Conservation (phyloP, 495 filamentous ascomycete species). For the Aspergillus hancockii region DNA sequence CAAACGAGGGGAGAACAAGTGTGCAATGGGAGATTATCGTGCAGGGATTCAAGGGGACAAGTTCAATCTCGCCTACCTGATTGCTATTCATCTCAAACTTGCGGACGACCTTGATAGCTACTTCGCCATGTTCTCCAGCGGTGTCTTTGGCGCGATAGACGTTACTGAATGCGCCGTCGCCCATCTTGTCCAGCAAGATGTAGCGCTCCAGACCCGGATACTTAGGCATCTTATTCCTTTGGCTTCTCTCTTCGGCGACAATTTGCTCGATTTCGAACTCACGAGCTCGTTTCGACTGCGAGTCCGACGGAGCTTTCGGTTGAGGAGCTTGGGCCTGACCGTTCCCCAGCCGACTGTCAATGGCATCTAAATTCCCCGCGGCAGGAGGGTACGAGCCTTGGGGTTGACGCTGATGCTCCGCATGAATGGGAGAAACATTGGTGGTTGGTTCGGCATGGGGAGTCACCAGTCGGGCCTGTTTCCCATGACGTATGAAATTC, state of each 20-base stretch:
- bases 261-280: slow-evolving; percentile 71
- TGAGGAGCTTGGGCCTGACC: slow-evolving; percentile 57
- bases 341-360: slow-evolving; percentile 51
- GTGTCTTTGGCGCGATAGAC: slow-evolving; percentile 87
- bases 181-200: slow-evolving; percentile 95
- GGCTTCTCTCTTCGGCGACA: slow-evolving; percentile 86
- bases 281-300: slow-evolving; percentile 46
- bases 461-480: slow-evolving; percentile 79
- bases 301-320: slow-evolving; percentile 55
- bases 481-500: slow-evolving; percentile 98
- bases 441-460: slow-evolving; percentile 67
- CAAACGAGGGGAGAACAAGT: slow-evolving; percentile 19
- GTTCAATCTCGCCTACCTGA: slow-evolving; percentile 67
- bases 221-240: slow-evolving; percentile 78
- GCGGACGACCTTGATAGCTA: slow-evolving; percentile 96
- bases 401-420: slow-evolving; percentile 60
- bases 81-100: slow-evolving; percentile 98
- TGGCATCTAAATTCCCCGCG: slow-evolving; percentile 58
- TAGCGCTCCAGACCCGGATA: slow-evolving; percentile 93
- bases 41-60: slow-evolving; percentile 21
- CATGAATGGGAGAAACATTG: slow-evolving; percentile 66
- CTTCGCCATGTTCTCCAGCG: slow-evolving; percentile 68
- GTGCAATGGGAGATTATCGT: slow-evolving; percentile 19
- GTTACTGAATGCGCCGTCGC: slow-evolving; percentile 98
- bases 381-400: slow-evolving; percentile 50